These are phyloP conservation scores for Endotrypanum monterogeii DNA, from an alignment of 208 protist species.

Conservation along the genomic window DNA sequence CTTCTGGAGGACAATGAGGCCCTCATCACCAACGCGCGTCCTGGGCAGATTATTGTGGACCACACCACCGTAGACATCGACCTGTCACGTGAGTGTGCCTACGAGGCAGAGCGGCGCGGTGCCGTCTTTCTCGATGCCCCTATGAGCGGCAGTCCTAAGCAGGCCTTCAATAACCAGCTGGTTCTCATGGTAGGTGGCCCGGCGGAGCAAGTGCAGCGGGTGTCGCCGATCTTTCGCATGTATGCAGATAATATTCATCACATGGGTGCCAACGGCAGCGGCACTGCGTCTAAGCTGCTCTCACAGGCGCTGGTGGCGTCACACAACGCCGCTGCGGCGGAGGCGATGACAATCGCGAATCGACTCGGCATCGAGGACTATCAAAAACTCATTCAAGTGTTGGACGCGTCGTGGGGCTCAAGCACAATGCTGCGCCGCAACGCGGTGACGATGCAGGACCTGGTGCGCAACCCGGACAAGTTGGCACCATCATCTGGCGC, in stretches of 20 bases:
- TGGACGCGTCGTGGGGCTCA: slow-evolving; percentile 82
- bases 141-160: slow-evolving; percentile 81
- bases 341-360: slow-evolving; percentile 86
- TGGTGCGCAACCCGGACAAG: slow-evolving; percentile 78
- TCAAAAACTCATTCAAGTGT: slow-evolving; percentile 67
- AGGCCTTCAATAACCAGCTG: slow-evolving; percentile 82
- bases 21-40: slow-evolving; percentile 68
- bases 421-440: slow-evolving; percentile 91
- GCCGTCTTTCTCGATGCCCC: slow-evolving; percentile 87
- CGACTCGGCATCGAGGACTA: slow-evolving; percentile 79
- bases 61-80: slow-evolving; percentile 88
- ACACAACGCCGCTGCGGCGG: slow-evolving; percentile 85
- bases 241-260: slow-evolving; percentile 86
- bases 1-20: slow-evolving; percentile 68
- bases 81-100: slow-evolving; percentile 69
- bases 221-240: slow-evolving; percentile 82
- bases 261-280: slow-evolving; percentile 83
- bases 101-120: slow-evolving; percentile 57
- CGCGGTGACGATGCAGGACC: slow-evolving; percentile 79
- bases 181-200: slow-evolving; percentile 85
- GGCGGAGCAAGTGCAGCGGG: slow-evolving; percentile 68
- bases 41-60: slow-evolving; percentile 87
- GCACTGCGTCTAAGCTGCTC: slow-evolving; percentile 80
- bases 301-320: slow-evolving; percentile 80
- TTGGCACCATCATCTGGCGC: slow-evolving; percentile 55